Percentiles rank a stretch among this genome's conserved stretches.
phyloP scores from a whole-genome alignment of 768 basidiomycete species.

The Podaxis sp. region DNA sequence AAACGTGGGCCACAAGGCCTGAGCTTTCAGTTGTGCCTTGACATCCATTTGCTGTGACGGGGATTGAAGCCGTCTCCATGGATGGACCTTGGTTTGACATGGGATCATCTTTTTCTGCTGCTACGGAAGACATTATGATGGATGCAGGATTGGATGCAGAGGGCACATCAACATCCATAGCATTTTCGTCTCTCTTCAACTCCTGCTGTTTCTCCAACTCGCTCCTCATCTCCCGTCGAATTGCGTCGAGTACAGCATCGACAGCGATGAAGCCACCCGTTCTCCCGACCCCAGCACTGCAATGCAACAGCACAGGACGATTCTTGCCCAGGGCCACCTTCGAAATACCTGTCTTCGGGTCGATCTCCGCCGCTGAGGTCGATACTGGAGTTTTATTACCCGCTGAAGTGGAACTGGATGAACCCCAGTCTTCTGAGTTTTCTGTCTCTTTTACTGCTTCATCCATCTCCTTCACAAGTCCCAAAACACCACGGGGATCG shows the following conservation, averaged over 20 bases:
- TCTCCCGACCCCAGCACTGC: slow-evolving; percentile 92
- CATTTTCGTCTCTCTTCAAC: slow-evolving; percentile 14
- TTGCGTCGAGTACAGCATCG: slow-evolving; percentile 77
- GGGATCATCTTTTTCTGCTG: not conserved
- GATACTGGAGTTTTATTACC: slow-evolving; percentile 8
- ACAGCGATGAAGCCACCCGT: slow-evolving; percentile 93
- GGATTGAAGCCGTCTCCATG: not conserved
- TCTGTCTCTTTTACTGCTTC: slow-evolving; percentile 33
- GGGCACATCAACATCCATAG: slow-evolving; percentile 28
- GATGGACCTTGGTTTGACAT: not conserved
- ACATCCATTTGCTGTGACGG: slow-evolving; percentile 1
- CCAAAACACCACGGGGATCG: slow-evolving; percentile 69
- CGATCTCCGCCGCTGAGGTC: slow-evolving; percentile 32
- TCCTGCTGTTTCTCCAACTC: slow-evolving; percentile 12
- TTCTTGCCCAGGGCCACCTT: slow-evolving; percentile 42
- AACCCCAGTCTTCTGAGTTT: slow-evolving; percentile 13
- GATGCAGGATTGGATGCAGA: not conserved
- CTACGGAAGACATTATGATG: slow-evolving; percentile 3
- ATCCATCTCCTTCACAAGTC: slow-evolving; percentile 70
- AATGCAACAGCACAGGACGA: slow-evolving; percentile 75
- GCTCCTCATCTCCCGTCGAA: slow-evolving; percentile 50
- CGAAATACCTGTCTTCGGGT: slow-evolving; percentile 52
- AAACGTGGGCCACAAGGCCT: slow-evolving; percentile 27
- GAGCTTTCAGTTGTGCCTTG: not conserved
- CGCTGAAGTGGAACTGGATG: not conserved